Evolutionary conservation across 2,329 filamentous ascomycete genomes (phyloP), one percentile per base, ranked within the genome.

Genomic region (Dothidotthia symphoricarpi): DNA sequence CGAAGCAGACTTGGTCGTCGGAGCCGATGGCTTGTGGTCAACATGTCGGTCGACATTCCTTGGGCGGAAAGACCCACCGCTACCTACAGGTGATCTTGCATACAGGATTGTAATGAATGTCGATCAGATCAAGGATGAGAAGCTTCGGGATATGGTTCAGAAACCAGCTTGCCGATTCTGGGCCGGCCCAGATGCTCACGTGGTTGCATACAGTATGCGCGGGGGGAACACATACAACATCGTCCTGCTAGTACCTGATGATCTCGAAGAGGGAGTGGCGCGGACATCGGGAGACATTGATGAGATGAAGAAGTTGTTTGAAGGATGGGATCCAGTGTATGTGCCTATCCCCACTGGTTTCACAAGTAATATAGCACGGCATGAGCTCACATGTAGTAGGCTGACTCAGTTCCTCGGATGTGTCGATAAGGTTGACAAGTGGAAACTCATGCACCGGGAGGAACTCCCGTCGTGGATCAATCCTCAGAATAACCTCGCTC

Each of bases 1-100:
- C 2, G 57, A 59, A 0, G 76, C 71, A 2, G 79, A 85, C 48
- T 61, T 85, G 6, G 66, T 86, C 4, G 70, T 86, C 1, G 81
- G 74, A 1, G 80, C 81, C 0, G 83, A 86, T 45, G 82, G 82
- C 0, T 63, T 85, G 0, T 83, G 80, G 78, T 83, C 79, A 2
- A 67, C 68, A 10, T 80, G 75, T 29, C 71, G 81, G 0, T 69
- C 74, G 4, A 38, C 42, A 3, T 45, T 57, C 32, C 41, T 55
- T 10, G 51, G 49, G 8, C 45, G 44, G 4, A 45, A 34, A 8
- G 51, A 56, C 16, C 29, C 47, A 16, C 55, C 49, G 2, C 35
- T 49, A 9, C 74, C 78, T 0, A 85, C 81, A 0, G 82, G 81
- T 0, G 82, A 86, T 55, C 59, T 85, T 11, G 82, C 81, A 1